Conservation (phyloP, 371 early-diverging fungal species). For the Mucor piriformis region DNA sequence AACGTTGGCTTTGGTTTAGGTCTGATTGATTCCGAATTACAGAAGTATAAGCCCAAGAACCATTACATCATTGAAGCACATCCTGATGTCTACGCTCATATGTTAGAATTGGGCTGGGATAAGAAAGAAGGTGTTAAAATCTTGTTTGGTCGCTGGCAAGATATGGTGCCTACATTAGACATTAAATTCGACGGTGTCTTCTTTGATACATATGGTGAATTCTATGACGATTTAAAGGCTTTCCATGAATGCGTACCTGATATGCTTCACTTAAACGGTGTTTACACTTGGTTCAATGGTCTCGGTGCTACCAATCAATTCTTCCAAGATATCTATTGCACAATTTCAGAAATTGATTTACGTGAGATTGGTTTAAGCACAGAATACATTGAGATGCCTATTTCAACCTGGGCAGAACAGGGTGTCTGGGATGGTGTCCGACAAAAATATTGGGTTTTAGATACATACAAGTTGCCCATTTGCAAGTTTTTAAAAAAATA, state of each 20-base stretch:
- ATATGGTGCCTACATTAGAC: slow-evolving; percentile 76
- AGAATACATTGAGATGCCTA: slow-evolving; percentile 70
- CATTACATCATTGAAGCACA: slow-evolving; percentile 98
- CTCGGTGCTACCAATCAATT: slow-evolving; percentile 90
- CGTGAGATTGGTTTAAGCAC: slow-evolving; percentile 76
- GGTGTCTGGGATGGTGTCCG: slow-evolving; percentile 87
- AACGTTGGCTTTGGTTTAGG: slow-evolving; percentile 95
- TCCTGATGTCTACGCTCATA: slow-evolving; percentile 91
- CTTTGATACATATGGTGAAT: slow-evolving; percentile 93
- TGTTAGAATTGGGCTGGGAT: slow-evolving; percentile 86
- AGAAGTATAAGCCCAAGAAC: slow-evolving; percentile 66
- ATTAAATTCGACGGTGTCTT: slow-evolving; percentile 85
- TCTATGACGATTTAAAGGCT: slow-evolving; percentile 85
- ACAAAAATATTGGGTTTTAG: slow-evolving; percentile 82
- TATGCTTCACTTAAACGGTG: slow-evolving; percentile 73
- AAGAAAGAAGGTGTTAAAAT: slow-evolving; percentile 83
- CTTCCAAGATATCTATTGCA: slow-evolving; percentile 94
- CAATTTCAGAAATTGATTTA: slow-evolving; percentile 83
- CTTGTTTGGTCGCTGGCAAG: slow-evolving; percentile 94
- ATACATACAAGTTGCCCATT: slow-evolving; percentile 78
- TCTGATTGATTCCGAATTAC: slow-evolving; percentile 83
- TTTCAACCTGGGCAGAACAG: slow-evolving; percentile 77
- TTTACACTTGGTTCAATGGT: slow-evolving; percentile 96
- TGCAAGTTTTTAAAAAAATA: slow-evolving; percentile 54
- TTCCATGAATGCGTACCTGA: slow-evolving; percentile 87